These are phyloP conservation scores for Komagataella kurtzmanii DNA, from an alignment of 805 yeast genomes.

Conservation along the genomic window DNA sequence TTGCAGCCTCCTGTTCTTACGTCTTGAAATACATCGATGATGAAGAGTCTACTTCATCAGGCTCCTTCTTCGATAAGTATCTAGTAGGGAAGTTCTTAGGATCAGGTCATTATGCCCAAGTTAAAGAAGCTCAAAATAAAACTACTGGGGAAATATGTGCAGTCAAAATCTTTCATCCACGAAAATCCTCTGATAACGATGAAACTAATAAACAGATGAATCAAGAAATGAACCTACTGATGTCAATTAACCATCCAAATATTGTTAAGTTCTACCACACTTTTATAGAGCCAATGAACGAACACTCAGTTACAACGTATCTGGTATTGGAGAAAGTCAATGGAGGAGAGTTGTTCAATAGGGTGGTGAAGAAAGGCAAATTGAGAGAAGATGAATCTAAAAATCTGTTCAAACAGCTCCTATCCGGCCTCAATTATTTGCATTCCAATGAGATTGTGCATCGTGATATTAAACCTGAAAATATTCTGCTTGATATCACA, in stretches of 20 bases:
- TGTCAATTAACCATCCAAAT: constrained; percentile 55
- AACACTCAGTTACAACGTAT: constrained; percentile 35
- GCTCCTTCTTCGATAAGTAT: constrained; percentile 43
- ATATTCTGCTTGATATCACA: constrained; percentile 47
- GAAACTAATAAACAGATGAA: constrained; percentile 23
- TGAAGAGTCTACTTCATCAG: constrained; percentile 3
- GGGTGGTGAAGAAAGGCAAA: constrained; percentile 53
- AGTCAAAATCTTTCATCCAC: constrained; percentile 52
- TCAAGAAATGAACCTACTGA: constrained; percentile 55
- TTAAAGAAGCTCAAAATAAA: constrained; percentile 51
- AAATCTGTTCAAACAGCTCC: constrained; percentile 37
- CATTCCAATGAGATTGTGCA: constrained; percentile 91
- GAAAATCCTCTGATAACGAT: constrained; percentile 14
- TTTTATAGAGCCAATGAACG: constrained; percentile 34
- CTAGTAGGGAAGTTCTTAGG: constrained; percentile 50
- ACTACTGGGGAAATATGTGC: constrained; percentile 51
- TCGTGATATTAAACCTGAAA: constrained; percentile 91
- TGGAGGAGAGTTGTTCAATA: constrained; percentile 64
- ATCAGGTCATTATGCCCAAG: constrained; percentile 73
- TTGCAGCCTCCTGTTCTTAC: constrained; percentile 25
- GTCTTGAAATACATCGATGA: constrained; percentile 11
- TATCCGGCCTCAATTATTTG: constrained; percentile 64
- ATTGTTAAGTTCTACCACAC: constrained; percentile 53
- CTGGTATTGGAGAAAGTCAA: constrained; percentile 61
- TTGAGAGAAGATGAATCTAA: constrained; percentile 50